Percentiles rank a stretch among this genome's conserved stretches.
phyloP scores from a whole-genome alignment of 192 early-diverging fungal species.

The Coemansia sp. region DNA sequence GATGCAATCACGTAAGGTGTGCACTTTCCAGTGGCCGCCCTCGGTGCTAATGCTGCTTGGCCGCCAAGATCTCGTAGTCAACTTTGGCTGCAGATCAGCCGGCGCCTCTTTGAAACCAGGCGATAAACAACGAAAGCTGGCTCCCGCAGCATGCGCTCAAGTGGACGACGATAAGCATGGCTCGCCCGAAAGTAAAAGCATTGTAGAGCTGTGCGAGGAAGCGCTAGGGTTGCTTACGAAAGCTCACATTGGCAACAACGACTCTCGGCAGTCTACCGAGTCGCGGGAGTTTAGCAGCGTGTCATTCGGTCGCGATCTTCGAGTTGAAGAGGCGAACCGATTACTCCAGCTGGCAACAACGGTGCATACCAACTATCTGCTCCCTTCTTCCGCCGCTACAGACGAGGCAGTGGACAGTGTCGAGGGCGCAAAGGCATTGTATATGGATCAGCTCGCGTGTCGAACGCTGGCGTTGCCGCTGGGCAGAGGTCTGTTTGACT shows the following conservation, averaged over 20 bases:
- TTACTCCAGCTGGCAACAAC: slow-evolving; percentile 20
- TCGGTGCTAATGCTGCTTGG: slow-evolving; percentile 34
- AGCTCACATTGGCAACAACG: background rate
- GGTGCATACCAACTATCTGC: slow-evolving; percentile 3
- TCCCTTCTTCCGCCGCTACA: background rate
- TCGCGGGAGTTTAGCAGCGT: slow-evolving; percentile 23
- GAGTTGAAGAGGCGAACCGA: slow-evolving; percentile 36
- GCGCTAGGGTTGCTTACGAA: slow-evolving; percentile 10
- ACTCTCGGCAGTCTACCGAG: slow-evolving; percentile 6
- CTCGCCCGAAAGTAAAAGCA: slow-evolving; percentile 10
- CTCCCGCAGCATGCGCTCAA: background rate
- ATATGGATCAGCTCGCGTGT: slow-evolving; percentile 27
- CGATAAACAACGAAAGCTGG: background rate
- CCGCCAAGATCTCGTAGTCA: slow-evolving; percentile 43
- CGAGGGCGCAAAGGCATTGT: slow-evolving; percentile 20
- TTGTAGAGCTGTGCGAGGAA: slow-evolving; percentile 29
- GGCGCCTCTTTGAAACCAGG: background rate
- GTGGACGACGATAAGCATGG: background rate
- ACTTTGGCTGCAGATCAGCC: slow-evolving; percentile 1
- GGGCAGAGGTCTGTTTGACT: slow-evolving; percentile 73
- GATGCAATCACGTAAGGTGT: slow-evolving; percentile 13
- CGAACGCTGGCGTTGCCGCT: slow-evolving; percentile 69
- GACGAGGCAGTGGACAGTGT: slow-evolving; percentile 11
- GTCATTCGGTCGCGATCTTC: slow-evolving; percentile 42
- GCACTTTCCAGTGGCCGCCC: slow-evolving; percentile 30